Evolutionary conservation across 202 grass and related monocot genomes (phyloP).

Genomic region (Miscanthus sacchariflorus): DNA sequence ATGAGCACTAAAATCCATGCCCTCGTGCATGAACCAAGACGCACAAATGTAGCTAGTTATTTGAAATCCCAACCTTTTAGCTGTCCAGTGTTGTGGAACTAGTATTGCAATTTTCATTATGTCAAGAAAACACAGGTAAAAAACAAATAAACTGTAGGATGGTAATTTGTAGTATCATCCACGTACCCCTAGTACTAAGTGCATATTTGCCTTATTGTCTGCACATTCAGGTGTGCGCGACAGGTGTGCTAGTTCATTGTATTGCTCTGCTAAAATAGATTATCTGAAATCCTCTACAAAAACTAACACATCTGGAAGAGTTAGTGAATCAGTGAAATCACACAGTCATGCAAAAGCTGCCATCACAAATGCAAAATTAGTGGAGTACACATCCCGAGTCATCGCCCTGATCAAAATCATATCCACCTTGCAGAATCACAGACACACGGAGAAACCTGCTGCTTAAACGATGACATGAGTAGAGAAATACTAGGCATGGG

Average conservation of each 20-base stretch:
- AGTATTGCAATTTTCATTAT: neutral
- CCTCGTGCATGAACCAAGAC: neutral
- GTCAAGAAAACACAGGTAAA: neutral
- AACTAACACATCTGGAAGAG: neutral
- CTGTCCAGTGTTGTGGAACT: neutral
- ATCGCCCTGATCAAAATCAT: neutral
- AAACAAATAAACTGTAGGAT: neutral
- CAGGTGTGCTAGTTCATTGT: neutral
- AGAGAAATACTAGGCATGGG: neutral
- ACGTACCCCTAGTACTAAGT: no score
- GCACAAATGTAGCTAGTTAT: neutral
- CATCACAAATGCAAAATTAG: neutral
- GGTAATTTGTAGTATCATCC: neutral
- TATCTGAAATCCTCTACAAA: neutral
- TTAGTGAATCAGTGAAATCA: neutral
- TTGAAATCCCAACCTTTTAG: neutral
- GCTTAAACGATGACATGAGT: neutral
- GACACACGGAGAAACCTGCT: neutral
- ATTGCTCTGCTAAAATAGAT: neutral
- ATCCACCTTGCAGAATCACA: constrained; percentile 2
- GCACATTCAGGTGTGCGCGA: neutral
- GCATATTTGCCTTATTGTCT: neutral
- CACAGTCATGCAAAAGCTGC: neutral
- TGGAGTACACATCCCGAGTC: neutral
- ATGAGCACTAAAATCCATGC: constrained; percentile 1